phyloP scores from a whole-genome alignment of 345 rosid species.

The Salix viminalis region DNA sequence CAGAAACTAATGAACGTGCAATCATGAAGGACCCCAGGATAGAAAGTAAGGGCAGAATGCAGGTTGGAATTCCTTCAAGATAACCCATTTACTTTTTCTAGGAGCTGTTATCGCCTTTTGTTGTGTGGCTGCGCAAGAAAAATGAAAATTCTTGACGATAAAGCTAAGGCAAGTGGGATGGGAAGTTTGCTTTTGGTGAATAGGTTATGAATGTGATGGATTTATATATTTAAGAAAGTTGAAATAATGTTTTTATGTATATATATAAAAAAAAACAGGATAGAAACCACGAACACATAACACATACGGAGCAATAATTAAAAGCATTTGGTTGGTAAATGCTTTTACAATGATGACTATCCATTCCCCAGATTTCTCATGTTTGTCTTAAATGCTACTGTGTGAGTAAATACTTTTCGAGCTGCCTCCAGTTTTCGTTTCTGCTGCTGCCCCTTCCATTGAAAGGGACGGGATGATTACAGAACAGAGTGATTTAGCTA shows the following conservation, averaged over 20 bases:
- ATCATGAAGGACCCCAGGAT: too few relatives aligned
- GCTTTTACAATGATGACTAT: background rate
- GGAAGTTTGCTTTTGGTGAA: background rate
- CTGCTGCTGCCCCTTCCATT: background rate
- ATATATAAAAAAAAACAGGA: too few relatives aligned
- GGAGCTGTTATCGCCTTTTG: background rate
- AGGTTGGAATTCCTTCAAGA: background rate
- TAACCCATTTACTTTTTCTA: background rate
- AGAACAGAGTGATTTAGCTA: background rate
- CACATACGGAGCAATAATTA: too few relatives aligned
- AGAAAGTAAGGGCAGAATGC: background rate
- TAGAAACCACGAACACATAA: too few relatives aligned
- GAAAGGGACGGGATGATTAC: background rate
- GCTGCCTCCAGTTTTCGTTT: background rate
- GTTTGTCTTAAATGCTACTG: constrained; percentile 21
- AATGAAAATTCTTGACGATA: background rate
- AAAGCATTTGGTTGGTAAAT: background rate
- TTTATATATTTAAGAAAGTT: too few relatives aligned
- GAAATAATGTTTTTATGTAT: too few relatives aligned
- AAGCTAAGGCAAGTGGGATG: background rate
- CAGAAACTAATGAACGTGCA: too few relatives aligned
- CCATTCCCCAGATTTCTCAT: constrained; percentile 13
- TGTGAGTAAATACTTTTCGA: background rate
- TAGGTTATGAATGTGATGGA: too few relatives aligned
- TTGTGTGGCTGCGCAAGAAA: background rate